Conservation (phyloP, 352 stramenopile species). For the Saprolegnia diclina region DNA sequence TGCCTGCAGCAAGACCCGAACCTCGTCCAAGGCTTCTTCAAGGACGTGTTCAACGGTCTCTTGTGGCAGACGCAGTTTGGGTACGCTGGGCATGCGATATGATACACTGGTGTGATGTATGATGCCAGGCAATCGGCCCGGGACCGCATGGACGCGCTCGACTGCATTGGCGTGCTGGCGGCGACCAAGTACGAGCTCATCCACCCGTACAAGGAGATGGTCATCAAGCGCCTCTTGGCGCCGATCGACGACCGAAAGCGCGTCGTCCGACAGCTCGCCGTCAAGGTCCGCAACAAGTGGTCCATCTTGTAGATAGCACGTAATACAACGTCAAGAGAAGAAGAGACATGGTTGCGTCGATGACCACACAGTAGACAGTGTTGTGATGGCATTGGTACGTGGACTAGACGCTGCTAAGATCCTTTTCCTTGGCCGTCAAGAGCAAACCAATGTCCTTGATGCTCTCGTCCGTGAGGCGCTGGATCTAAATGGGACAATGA, state of each 20-base stretch:
- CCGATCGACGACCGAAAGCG: constrained; percentile 84
- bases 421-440: constrained; percentile 70
- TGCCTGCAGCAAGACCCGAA: constrained; percentile 5
- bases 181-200: constrained; percentile 83
- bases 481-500: constrained; percentile 39
- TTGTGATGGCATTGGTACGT: neutral
- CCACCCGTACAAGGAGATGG: constrained; percentile 79
- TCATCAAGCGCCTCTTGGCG: constrained; percentile 65
- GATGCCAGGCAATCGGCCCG: constrained; percentile 41
- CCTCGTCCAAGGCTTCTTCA: constrained; percentile 70
- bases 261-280: constrained; percentile 77
- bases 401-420: constrained; percentile 54
- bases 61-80: constrained; percentile 76
- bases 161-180: constrained; percentile 70
- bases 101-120: no score
- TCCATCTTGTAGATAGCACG: constrained; percentile 58
- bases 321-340: no score
- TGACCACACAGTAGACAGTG: neutral
- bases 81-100: constrained; percentile 35
- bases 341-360: neutral
- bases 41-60: constrained; percentile 75
- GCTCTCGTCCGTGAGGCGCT: constrained; percentile 70
- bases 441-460: constrained; percentile 68
- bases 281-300: constrained; percentile 88
- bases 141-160: constrained; percentile 64